Evolutionary conservation across 352 stramenopile species (phyloP), one percentile per base, ranked within the genome.

Genomic region (Globisporangium sylvaticum): DNA sequence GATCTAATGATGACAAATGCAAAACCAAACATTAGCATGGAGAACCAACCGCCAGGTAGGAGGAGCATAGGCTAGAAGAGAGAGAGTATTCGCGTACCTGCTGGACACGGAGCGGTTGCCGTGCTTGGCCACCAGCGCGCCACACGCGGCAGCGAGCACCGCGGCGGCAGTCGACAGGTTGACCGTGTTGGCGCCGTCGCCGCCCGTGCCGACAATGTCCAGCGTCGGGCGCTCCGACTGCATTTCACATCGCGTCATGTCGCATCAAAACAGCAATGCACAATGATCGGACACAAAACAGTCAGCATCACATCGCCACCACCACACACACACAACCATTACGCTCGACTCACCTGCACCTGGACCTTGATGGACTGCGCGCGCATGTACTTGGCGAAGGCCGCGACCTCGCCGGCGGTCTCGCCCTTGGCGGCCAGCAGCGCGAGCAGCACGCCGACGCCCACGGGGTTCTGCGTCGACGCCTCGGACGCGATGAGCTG

Each of bases 171-270:
- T 99, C 52, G 89, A 98, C 64, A 99, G 90, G 74, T 99, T 99
- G 68, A 99, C 98, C 0, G 98, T 99, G 76, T 99, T 91, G 37
- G 97, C 96, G 58, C 97, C 97, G 72, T 99, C 98, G 58, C 98
- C 98, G 58, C 98, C 98, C 3, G 98, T 99, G 56, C 98, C 98
- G 20, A 99, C 97, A 72, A 99, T 99, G 76, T 99, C 98, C 14
- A 99, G 80, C 37, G 98, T 88, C 39, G 96, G 95, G 31, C 77
- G 81, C 39, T 80, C 68, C 1, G 80, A 82, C 73, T 79, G 50
- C 12, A 50, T 50, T 64, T 12, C 4, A 44, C 53, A 39, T 5
- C 25, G 25, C 31, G n/a, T 58, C 24, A 58, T 32, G 20, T 60
- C 18, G 22, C 54, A 60, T 60, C 54, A 46, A n/a, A 34, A 24